Evolutionary conservation across 2,329 filamentous ascomycete genomes (phyloP), one percentile per base, ranked within the genome.

Genomic region (Apiospora pterosperma): DNA sequence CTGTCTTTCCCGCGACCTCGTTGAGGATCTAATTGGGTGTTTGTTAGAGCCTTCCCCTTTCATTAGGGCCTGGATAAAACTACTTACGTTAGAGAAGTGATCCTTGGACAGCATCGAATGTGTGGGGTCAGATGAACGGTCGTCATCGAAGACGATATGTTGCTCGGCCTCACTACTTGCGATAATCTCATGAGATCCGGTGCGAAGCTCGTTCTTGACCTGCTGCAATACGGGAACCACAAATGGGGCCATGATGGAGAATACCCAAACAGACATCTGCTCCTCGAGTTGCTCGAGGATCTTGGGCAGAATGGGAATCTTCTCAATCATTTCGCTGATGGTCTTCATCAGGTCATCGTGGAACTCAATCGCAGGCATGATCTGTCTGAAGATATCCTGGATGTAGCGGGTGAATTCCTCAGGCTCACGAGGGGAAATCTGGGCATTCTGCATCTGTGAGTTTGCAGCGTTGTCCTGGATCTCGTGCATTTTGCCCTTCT

Each of bases 61-160:
- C 19, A 25, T 4, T 34, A 55, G 25, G n/a, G 44, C 7, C 2
- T 7, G 3, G 1, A 8, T n/a, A 4, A 11, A 36, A 25, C 5
- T 25, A 71, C 83, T 78, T 76, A 90, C 83, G 74, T 96, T 96
- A 68, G 90, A 92, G 77, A 97, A 97, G 78, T 97, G 94, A 73
- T 97, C 94, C 81, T 97, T 97, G 65, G 93, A 93, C 62, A 97
- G 82, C 94, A 97, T 97, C 23, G 92, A 96, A 80, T 97, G 94
- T 1, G 94, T 97, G 0, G 94, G 95, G 73, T 97, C 90, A 23
- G 88, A 88, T 67, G 82, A 91, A 62, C 85, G 67, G 73, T 96
- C 90, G 69, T 97, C 89, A 55, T 91, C 79, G 78, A 97, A 97
- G 61, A 97, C 93, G 69, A 96, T 85, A 72, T 91, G 88, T 79